Percentiles rank a stretch among this genome's conserved stretches.
phyloP scores from a whole-genome alignment of 305 asterid species.

The Solanum hybrid region DNA sequence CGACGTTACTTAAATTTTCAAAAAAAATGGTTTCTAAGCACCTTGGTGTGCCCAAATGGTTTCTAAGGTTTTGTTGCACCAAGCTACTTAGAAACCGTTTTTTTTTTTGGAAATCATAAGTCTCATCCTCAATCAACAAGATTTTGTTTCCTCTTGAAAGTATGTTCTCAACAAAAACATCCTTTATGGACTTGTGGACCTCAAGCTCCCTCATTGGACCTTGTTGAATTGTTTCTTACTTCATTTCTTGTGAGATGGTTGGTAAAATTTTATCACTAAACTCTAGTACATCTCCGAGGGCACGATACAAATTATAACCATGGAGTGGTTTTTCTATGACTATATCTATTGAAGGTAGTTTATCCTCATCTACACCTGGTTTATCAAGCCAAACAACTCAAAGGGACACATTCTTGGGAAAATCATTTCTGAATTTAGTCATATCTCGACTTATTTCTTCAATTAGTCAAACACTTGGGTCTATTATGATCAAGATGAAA shows the following conservation, averaged over 20 bases:
- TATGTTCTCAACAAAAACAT: not conserved
- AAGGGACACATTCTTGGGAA: not conserved
- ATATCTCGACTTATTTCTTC: conserved; percentile 5
- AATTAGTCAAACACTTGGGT: conserved; percentile 13
- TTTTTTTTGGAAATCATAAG: not conserved
- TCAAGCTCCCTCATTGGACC: too few relatives aligned
- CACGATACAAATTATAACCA: conserved; percentile 10
- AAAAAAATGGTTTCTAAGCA: not conserved
- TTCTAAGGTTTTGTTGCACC: conserved; percentile 6
- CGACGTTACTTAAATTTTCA: not conserved
- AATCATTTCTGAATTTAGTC: conserved; percentile 14
- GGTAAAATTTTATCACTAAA: not conserved
- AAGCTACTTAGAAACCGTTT: not conserved
- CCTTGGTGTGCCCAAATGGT: conserved; percentile 15
- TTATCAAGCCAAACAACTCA: conserved; percentile 1
- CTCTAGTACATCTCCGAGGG: not conserved
- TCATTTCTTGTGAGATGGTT: not conserved
- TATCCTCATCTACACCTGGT: not conserved
- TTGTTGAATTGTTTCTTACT: not conserved
- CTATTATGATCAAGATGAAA: conserved; percentile 16
- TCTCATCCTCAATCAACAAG: conserved; percentile 21
- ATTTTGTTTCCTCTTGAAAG: conserved; percentile 18
- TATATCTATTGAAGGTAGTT: conserved; percentile 13
- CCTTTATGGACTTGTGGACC: not conserved
- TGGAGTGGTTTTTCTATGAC: conserved; percentile 26